These are phyloP conservation scores for Barbarea vulgaris DNA, from an alignment of 345 rosid genomes.

Conservation along the genomic window DNA sequence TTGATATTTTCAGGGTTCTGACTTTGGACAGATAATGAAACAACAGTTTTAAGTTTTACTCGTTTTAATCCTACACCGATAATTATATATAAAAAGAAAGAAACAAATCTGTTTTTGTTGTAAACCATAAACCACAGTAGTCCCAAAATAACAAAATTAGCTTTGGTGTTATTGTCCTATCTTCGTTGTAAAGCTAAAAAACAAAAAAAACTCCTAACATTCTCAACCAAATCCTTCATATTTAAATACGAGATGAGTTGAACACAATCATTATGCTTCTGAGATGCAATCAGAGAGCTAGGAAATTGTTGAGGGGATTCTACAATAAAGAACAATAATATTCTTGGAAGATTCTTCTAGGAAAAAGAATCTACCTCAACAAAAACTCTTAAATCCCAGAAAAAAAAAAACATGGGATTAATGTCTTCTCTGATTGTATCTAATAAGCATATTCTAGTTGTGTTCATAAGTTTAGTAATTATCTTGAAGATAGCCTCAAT, in stretches of 20 bases:
- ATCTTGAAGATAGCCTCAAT: slow-evolving; percentile 17
- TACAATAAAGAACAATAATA: slow-evolving; percentile 22
- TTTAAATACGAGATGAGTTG: slow-evolving; percentile 33
- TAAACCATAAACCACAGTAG: slow-evolving; percentile 31
- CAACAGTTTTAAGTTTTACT: slow-evolving; percentile 6
- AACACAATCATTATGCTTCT: slow-evolving; percentile 28
- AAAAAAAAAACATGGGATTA: slow-evolving; percentile 21
- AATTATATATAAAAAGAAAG: slow-evolving; percentile 4
- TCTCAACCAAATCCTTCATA: slow-evolving; percentile 17
- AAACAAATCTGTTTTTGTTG: slow-evolving; percentile 26
- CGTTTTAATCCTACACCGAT: slow-evolving; percentile 16
- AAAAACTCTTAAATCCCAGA: slow-evolving; percentile 3
- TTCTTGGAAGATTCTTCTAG: slow-evolving; percentile 33
- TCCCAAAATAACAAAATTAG: slow-evolving; percentile 34
- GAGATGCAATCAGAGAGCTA: slow-evolving; percentile 30
- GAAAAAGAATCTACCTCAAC: slow-evolving; percentile 35
- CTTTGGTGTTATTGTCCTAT: slow-evolving; percentile 21
- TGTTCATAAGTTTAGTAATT: slow-evolving; percentile 26
- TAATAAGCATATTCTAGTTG: slow-evolving; percentile 29
- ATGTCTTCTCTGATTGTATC: slow-evolving; percentile 35
- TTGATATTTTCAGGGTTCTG: background rate
- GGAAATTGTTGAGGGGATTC: slow-evolving; percentile 33
- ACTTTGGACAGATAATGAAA: slow-evolving; percentile 18
- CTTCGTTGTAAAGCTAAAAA: slow-evolving; percentile 32
- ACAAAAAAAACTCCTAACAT: slow-evolving; percentile 20